A percentile compares a stretch with the other conserved stretches of the same genome.
Conservation (phyloP, 306 rosid species). For the Rubus idaeus region DNA sequence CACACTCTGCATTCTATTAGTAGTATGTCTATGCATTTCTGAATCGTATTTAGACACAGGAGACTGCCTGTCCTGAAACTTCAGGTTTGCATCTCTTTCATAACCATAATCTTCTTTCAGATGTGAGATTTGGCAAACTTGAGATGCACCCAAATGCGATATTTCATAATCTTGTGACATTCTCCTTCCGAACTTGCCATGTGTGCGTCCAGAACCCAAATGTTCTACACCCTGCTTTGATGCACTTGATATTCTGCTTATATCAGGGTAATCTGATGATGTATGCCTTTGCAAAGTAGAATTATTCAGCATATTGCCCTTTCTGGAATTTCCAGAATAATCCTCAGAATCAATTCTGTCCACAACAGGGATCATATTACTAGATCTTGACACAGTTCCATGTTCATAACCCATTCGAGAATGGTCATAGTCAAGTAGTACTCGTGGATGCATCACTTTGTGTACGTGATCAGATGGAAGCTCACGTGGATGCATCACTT, state of each 20-base stretch:
- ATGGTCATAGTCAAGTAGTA: slow-evolving; percentile 47
- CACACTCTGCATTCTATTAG: slow-evolving; percentile 47
- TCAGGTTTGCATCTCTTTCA: slow-evolving; percentile 51
- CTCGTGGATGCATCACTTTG: slow-evolving; percentile 54
- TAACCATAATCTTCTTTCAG: slow-evolving; percentile 57
- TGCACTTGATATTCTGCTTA: slow-evolving; percentile 44
- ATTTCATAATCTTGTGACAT: slow-evolving; percentile 49
- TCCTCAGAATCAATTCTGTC: slow-evolving; percentile 48
- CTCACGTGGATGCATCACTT: slow-evolving; percentile 55
- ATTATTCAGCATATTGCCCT: slow-evolving; percentile 38
- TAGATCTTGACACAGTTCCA: slow-evolving; percentile 50
- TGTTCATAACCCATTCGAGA: slow-evolving; percentile 45
- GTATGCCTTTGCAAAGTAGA: slow-evolving; percentile 38
- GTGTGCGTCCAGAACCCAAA: slow-evolving; percentile 41
- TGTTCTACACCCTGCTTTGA: slow-evolving; percentile 50
- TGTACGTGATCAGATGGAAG: no score
- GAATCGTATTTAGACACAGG: slow-evolving; percentile 46
- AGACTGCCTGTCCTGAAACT: slow-evolving; percentile 57
- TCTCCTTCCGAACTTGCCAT: slow-evolving; percentile 47
- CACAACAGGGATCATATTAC: slow-evolving; percentile 34
- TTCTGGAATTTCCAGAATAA: slow-evolving; percentile 41
- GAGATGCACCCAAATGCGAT: slow-evolving; percentile 42
- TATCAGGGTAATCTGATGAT: slow-evolving; percentile 50
- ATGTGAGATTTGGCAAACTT: slow-evolving; percentile 37
- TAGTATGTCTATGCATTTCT: slow-evolving; percentile 38